Percentiles rank a stretch among this genome's conserved stretches.
These are phyloP conservation scores for Xylaria sp. DNA, from an alignment of 2,329 filamentous ascomycete genomes.

Conservation along the genomic window DNA sequence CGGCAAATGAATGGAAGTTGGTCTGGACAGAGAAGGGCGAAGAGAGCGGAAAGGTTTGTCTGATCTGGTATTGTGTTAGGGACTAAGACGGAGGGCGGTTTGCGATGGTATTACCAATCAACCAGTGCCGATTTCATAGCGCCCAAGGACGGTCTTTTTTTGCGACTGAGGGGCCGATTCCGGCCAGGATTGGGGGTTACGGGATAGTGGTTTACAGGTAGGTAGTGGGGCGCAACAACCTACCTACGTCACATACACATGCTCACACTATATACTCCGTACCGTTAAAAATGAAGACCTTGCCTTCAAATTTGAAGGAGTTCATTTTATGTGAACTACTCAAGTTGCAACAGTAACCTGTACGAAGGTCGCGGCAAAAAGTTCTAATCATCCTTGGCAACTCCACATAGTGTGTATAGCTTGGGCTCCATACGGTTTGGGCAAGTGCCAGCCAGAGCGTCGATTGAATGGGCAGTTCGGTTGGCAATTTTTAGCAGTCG, in stretches of 20 bases:
- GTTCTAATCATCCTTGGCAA: no score
- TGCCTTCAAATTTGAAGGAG: no score
- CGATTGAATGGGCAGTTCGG: no score
- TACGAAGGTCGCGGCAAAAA: no score
- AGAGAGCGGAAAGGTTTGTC: slow-evolving; percentile 15
- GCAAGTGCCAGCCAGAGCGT: no score
- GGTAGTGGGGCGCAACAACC: slow-evolving; percentile 5
- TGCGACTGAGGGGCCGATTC: slow-evolving; percentile 26
- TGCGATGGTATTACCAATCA: slow-evolving; percentile 32
- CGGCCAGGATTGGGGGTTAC: slow-evolving; percentile 12
- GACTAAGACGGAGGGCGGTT: slow-evolving; percentile 4
- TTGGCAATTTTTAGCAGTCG: no score
- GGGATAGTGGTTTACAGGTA: not conserved
- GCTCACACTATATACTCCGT: no score
- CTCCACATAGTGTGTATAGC: no score
- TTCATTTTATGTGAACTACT: no score
- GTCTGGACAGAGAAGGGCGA: slow-evolving; percentile 11
- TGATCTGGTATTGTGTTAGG: not conserved
- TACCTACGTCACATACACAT: slow-evolving; percentile 12
- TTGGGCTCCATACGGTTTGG: no score
- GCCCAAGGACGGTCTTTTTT: slow-evolving; percentile 22
- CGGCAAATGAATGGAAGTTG: slow-evolving; percentile 12
- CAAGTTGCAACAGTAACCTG: no score
- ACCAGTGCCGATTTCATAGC: slow-evolving; percentile 23
- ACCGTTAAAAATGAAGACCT: no score